Evolutionary conservation across 495 filamentous ascomycete genomes (phyloP), one percentile per base, ranked within the genome.

Genomic region (Tuber borchii): DNA sequence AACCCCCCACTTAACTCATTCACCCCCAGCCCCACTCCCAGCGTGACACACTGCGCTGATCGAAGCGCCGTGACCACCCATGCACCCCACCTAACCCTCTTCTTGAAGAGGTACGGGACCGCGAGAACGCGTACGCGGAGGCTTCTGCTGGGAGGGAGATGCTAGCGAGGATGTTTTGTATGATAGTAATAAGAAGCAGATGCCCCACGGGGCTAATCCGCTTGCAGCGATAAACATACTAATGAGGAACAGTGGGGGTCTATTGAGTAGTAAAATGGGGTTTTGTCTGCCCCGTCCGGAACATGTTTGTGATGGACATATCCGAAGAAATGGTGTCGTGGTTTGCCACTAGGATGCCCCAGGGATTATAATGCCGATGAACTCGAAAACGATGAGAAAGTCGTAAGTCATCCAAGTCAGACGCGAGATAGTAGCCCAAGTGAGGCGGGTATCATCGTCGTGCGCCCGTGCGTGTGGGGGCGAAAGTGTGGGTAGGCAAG

Each of bases 31-130:
- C 22, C 31, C 51, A 17, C 16, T n/a, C 6, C 69, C n/a, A 61
- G 61, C 46, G 43, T 76, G 70, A 65, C 73, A 73, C 37, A 74
- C 76, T 42, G 74, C 74, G 1, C 42, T 40, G 22, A 72, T 46
- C 19, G 70, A 69, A 34, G 44, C 40, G 37, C 39, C 48, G 70
- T 70, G 76, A 16, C 46, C 45, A 42, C 73, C 70, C 42, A 37
- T 45, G 40, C 44, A 16, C 69, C 26, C 70, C 42, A 37, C 44
- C 34, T 12, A 31, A 78, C 26, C 14, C 40, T 22, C 31, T 56
- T 48, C 65, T 37, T 22, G 22, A 70, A 20, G 10, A 71, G 20
- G 10, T 42, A 42, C 70, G 46, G 42, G 10, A 61, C 37, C n/a
- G 10, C 76, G 34, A 31, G n/a, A 61, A 31, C 1, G 56, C 26